Evolutionary conservation across 345 rosid species (phyloP).

Genomic region (Euclidium syriacum): DNA sequence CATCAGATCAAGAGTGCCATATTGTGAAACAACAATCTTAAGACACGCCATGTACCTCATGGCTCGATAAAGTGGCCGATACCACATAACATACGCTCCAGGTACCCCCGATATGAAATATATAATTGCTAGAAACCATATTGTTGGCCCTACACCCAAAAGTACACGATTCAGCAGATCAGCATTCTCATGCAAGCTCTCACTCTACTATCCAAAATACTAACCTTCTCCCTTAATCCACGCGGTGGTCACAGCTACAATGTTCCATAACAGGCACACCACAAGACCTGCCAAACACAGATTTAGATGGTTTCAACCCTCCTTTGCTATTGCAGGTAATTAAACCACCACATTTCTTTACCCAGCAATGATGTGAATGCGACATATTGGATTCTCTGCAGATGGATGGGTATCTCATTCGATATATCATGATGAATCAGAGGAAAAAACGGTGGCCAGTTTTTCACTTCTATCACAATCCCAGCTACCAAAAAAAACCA

Average conservation of each 20-base stretch:
- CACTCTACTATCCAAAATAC: slow-evolving; percentile 11
- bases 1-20: background rate
- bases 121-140: slow-evolving; percentile 96
- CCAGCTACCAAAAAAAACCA: slow-evolving; percentile 68
- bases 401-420: slow-evolving; percentile 91
- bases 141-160: slow-evolving; percentile 60
- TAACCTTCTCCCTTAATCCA: slow-evolving; percentile 97
- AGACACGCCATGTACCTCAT: slow-evolving; percentile 52
- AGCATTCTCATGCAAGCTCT: slow-evolving; percentile 5
- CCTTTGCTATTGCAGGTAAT: background rate
- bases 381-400: slow-evolving; percentile 78
- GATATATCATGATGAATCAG: slow-evolving; percentile 89
- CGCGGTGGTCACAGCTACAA: slow-evolving; percentile 73
- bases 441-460: slow-evolving; percentile 94
- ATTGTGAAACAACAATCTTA: background rate
- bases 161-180: slow-evolving; percentile 9
- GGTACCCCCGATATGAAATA: slow-evolving; percentile 87
- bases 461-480: slow-evolving; percentile 82
- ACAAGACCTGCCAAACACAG: slow-evolving; percentile 58
- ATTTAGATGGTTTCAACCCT: background rate
- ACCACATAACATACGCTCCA: slow-evolving; percentile 85
- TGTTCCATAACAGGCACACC: slow-evolving; percentile 75
- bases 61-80: slow-evolving; percentile 93
- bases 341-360: too few relatives aligned
- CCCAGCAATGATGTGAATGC: slow-evolving; percentile 91